These are phyloP conservation scores for Kodamaea alishanica DNA, from an alignment of 1,139 yeast species.

Conservation along the genomic window DNA sequence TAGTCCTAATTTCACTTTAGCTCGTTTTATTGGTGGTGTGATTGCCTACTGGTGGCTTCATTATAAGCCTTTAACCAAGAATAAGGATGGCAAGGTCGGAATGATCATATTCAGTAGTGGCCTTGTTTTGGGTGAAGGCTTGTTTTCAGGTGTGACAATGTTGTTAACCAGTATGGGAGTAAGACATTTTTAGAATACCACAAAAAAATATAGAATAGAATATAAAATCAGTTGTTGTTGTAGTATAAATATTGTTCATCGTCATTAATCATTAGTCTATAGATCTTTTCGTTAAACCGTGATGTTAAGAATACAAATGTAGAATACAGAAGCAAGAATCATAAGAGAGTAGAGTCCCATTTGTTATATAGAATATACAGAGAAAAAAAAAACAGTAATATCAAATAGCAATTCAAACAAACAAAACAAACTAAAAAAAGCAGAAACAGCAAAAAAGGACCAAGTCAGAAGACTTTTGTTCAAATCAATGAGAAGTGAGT, in stretches of 20 bases:
- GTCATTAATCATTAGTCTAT: no score
- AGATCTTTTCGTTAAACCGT: no score
- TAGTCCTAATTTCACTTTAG: conserved; percentile 88
- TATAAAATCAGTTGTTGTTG: no score
- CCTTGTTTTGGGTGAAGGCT: conserved; percentile 88
- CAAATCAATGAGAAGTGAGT: conserved; percentile 2
- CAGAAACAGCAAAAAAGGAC: conserved; percentile 1
- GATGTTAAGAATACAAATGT: background rate
- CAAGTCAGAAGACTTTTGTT: background rate
- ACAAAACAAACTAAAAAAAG: background rate
- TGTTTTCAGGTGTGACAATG: conserved; percentile 80
- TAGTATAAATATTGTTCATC: no score
- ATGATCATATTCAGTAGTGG: conserved; percentile 91
- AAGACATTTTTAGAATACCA: conserved; percentile 31
- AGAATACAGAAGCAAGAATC: conserved; percentile 3
- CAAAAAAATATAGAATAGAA: conserved; percentile 3
- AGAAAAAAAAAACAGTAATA: background rate
- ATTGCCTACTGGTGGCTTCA: conserved; percentile 60
- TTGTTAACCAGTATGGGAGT: conserved; percentile 62
- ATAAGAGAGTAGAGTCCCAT: conserved; percentile 2
- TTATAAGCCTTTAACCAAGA: conserved; percentile 22
- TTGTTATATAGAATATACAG: conserved; percentile 2
- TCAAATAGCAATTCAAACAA: background rate
- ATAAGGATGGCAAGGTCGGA: conserved; percentile 47
- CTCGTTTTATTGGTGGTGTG: conserved; percentile 89